Conservation (phyloP, 176 grass and related monocot genomes). For the Oryza brachyantha region DNA sequence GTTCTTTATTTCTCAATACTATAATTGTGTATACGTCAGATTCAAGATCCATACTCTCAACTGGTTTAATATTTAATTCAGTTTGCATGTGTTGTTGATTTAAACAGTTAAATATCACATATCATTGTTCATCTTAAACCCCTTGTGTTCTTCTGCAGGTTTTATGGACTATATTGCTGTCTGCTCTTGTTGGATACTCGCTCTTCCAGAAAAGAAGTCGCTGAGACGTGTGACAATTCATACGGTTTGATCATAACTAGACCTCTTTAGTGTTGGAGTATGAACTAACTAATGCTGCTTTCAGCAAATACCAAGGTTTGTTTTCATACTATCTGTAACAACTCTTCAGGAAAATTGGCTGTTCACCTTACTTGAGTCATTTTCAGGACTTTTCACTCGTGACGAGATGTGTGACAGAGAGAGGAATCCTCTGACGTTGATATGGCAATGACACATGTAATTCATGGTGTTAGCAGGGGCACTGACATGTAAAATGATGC, state of each 20-base stretch:
- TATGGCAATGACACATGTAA: conserved; percentile 16
- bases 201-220: conserved; percentile 72
- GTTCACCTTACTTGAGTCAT: neutral
- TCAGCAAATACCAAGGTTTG: conserved; percentile 19
- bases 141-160: conserved; percentile 50
- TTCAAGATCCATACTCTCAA: neutral
- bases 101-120: neutral
- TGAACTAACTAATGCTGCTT: neutral
- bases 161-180: conserved; percentile 89
- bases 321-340: neutral
- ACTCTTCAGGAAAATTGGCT: neutral
- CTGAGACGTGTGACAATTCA: conserved; percentile 44
- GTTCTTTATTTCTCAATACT: neutral
- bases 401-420: conserved; percentile 11
- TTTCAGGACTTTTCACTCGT: conserved; percentile 6
- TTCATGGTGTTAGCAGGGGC: conserved; percentile 1
- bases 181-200: conserved; percentile 96
- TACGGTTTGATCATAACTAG: neutral
- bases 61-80: conserved; percentile 2
- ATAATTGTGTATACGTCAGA: neutral
- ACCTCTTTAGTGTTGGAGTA: conserved; percentile 2
- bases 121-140: conserved; percentile 9
- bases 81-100: neutral
- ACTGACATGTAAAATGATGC: conserved; percentile 28
- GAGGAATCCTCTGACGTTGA: conserved; percentile 4